Conservation (phyloP, 495 filamentous ascomycete genomes). For the Hypoxylon lenormandii region DNA sequence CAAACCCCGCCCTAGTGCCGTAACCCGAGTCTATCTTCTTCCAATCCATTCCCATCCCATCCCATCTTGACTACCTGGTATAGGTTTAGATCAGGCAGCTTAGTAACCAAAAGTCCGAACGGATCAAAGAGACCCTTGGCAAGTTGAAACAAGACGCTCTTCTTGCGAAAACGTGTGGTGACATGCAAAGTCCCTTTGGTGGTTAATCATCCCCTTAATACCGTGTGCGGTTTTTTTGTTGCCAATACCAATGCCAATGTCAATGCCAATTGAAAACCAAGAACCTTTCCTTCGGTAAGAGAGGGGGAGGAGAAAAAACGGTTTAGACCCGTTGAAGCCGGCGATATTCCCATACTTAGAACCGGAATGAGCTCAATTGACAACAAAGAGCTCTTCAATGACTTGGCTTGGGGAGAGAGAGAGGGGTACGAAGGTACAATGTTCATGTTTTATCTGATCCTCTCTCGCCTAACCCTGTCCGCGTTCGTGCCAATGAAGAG, state of each 20-base stretch:
- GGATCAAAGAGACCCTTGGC: constrained; percentile 12
- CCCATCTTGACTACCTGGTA: background rate
- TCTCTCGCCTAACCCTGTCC: constrained; percentile 30
- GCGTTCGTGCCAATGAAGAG: too few species aligned
- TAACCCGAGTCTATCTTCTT: constrained; percentile 2
- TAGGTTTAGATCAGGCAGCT: background rate
- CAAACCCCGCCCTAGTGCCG: constrained; percentile 40
- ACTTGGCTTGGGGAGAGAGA: background rate
- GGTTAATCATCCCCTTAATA: too few species aligned
- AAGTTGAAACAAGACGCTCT: constrained; percentile 24
- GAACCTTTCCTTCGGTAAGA: too few species aligned
- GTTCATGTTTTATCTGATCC: background rate
- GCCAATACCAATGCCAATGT: too few species aligned
- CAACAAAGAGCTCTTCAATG: constrained; percentile 5
- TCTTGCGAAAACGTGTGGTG: too few species aligned
- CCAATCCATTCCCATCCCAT: background rate
- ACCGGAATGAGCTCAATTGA: constrained; percentile 27
- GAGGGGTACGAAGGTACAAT: constrained; percentile 10
- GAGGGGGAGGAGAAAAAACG: too few species aligned
- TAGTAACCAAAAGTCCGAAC: constrained; percentile 11
- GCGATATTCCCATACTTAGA: too few species aligned
- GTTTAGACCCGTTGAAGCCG: too few species aligned
- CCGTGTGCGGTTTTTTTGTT: too few species aligned
- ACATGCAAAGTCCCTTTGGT: constrained; percentile 10
- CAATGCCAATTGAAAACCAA: too few species aligned